Conservation (phyloP, 2,329 filamentous ascomycete genomes). For the Fusarium nodosum region DNA sequence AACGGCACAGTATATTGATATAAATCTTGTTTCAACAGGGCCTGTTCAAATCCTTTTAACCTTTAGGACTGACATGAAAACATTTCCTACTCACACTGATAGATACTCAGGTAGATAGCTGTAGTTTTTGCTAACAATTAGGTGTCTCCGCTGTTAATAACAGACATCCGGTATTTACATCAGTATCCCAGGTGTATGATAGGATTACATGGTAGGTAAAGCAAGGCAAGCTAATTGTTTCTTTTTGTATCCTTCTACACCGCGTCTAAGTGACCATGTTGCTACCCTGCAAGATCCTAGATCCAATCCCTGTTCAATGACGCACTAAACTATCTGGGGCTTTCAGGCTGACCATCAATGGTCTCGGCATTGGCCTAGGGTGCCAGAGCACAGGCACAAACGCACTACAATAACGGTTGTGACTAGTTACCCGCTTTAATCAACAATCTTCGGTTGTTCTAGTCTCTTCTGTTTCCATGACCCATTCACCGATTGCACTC, state of each 20-base stretch:
- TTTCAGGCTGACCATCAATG: constrained; percentile 31
- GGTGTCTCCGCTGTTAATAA: not conserved
- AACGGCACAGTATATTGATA: not conserved
- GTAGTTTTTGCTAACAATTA: not conserved
- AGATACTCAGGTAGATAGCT: no score
- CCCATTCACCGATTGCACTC: constrained; percentile 2
- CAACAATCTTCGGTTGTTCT: constrained; percentile 13
- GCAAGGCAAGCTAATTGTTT: not conserved
- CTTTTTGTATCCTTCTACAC: not conserved
- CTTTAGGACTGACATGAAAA: no score
- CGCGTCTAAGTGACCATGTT: not conserved
- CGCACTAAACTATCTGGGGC: constrained; percentile 15
- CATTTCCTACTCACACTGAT: no score
- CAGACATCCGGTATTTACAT: not conserved
- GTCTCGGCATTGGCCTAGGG: constrained; percentile 13
- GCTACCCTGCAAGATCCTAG: constrained; percentile 3
- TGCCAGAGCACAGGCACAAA: not conserved
- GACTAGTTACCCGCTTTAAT: constrained; percentile 10
- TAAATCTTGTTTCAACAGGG: not conserved
- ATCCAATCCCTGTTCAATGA: constrained; percentile 16
- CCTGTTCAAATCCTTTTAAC: not conserved
- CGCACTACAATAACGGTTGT: constrained; percentile 1
- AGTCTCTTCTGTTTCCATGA: constrained; percentile 9
- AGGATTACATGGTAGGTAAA: not conserved
- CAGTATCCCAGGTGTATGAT: not conserved